phyloP scores from a whole-genome alignment of 768 basidiomycete species.

The Dioszegia aurantiaca region DNA sequence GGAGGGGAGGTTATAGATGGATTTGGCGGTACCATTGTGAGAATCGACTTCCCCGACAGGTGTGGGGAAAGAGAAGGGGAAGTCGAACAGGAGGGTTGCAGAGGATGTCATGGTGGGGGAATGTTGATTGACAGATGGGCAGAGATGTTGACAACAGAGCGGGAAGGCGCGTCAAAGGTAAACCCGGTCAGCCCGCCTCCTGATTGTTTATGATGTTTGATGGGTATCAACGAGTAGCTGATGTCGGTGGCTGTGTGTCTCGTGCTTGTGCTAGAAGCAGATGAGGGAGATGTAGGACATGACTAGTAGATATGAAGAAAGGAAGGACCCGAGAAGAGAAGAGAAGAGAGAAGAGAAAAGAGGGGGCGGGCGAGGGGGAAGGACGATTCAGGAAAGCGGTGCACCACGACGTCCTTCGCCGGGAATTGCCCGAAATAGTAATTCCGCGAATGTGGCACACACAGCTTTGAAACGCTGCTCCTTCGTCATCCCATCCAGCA shows the following conservation, averaged over 20 bases:
- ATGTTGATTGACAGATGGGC: background rate
- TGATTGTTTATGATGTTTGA: background rate
- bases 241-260: too few species aligned
- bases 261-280: too few species aligned
- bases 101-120: conserved; percentile 10
- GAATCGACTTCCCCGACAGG: background rate
- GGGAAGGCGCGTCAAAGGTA: background rate
- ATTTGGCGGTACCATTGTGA: background rate
- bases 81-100: background rate
- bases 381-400: too few species aligned
- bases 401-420: background rate
- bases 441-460: background rate
- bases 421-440: background rate
- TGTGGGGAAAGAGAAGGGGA: conserved; percentile 10
- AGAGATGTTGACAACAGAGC: background rate
- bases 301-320: background rate
- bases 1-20: background rate
- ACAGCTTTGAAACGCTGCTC: too few species aligned
- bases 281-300: too few species aligned
- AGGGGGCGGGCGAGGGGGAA: background rate
- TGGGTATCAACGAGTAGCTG: background rate
- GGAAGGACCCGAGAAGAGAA: background rate
- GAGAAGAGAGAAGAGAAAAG: conserved; percentile 6
- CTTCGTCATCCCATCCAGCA: too few species aligned
- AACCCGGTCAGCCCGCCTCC: background rate